These are phyloP conservation scores for Sclerotinia nivalis DNA, from an alignment of 2,329 filamentous ascomycete species.

Conservation along the genomic window DNA sequence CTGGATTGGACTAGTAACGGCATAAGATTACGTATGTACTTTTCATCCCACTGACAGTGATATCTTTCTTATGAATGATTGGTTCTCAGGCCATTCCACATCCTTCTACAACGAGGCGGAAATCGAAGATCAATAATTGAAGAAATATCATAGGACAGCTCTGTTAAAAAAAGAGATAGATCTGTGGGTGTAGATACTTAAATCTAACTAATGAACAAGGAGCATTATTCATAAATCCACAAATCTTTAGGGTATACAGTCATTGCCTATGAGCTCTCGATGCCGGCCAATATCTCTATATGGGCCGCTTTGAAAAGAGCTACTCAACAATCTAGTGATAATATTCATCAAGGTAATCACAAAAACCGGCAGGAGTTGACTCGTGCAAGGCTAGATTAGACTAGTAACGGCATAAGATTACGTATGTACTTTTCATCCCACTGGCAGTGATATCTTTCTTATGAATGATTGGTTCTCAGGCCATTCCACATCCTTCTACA, in stretches of 20 bases:
- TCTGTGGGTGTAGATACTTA: background rate
- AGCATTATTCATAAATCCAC: background rate
- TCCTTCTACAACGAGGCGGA: background rate
- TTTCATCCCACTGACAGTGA: background rate
- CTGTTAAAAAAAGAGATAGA: background rate
- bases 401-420: background rate
- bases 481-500: background rate
- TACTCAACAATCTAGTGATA: background rate
- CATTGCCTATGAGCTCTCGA: background rate
- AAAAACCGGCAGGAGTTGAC: background rate
- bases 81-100: background rate
- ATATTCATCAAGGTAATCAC: background rate
- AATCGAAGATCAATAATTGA: background rate
- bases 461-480: background rate
- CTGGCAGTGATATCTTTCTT: background rate
- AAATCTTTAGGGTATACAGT: background rate
- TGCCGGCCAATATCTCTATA: background rate
- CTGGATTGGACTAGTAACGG: background rate
- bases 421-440: background rate
- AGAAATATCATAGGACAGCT: background rate
- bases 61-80: background rate
- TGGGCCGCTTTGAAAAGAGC: background rate
- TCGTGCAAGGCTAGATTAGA: background rate
- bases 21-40: background rate
- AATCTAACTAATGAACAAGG: background rate